A percentile compares a stretch with the other conserved stretches of the same genome.
phyloP scores from a whole-genome alignment of 2,329 filamentous ascomycete species.

The Sphaerulina populicola region DNA sequence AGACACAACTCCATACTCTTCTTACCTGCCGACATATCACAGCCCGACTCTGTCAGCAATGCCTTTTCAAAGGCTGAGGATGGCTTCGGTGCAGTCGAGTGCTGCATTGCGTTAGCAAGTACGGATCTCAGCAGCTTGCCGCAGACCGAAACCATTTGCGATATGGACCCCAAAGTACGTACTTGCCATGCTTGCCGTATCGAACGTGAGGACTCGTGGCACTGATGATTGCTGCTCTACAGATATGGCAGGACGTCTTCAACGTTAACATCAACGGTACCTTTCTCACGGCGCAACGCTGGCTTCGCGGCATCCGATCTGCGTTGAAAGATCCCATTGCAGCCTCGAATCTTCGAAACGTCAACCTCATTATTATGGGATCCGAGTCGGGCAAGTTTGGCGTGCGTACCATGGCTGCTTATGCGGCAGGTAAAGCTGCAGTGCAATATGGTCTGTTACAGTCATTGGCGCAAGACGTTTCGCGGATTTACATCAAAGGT shows the following conservation, averaged over 20 bases:
- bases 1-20: slow-evolving; percentile 8
- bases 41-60: slow-evolving; percentile 29
- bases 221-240: neutral
- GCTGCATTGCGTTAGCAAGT: slow-evolving; percentile 39
- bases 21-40: slow-evolving; percentile 28
- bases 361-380: slow-evolving; percentile 40
- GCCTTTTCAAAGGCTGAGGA: slow-evolving; percentile 32
- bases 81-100: slow-evolving; percentile 34
- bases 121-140: slow-evolving; percentile 39
- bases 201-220: neutral
- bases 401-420: slow-evolving; percentile 38
- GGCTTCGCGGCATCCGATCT: slow-evolving; percentile 35
- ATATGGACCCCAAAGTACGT: slow-evolving; percentile 33
- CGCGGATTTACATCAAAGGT: slow-evolving; percentile 33
- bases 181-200: neutral
- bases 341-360: slow-evolving; percentile 27
- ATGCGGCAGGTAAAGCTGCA: slow-evolving; percentile 41
- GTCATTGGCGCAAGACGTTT: slow-evolving; percentile 37
- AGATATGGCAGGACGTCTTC: slow-evolving; percentile 36
- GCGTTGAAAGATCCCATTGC: slow-evolving; percentile 16
- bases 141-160: slow-evolving; percentile 35
- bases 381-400: slow-evolving; percentile 42
- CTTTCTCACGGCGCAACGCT: slow-evolving; percentile 38
- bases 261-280: slow-evolving; percentile 40
- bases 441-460: slow-evolving; percentile 40